Conservation (phyloP, 2,329 filamentous ascomycete genomes). For the Fusarium transvaalense region DNA sequence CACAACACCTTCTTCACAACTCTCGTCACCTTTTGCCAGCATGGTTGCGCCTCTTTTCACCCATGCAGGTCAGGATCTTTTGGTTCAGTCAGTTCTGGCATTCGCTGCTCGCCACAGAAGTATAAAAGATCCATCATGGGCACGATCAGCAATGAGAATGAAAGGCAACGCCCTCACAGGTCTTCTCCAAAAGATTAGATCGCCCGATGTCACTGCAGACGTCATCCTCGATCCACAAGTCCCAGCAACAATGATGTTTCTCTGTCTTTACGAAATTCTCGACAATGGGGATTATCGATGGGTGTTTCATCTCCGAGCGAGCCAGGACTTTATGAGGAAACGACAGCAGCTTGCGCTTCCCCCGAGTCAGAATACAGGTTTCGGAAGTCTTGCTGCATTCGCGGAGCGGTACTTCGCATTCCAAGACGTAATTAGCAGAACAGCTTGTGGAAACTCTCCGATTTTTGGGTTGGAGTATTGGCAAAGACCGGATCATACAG, state of each 20-base stretch:
- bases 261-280: conserved; percentile 44
- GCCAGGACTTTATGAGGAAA: conserved; percentile 60
- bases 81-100: conserved; percentile 39
- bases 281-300: conserved; percentile 51
- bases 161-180: conserved; percentile 35
- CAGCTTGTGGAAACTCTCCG: conserved; percentile 61
- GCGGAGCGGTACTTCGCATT: conserved; percentile 64
- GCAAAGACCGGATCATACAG: conserved; percentile 45
- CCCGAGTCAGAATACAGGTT: not conserved
- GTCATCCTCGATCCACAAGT: conserved; percentile 40
- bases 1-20: conserved; percentile 37
- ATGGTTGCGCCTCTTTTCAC: conserved; percentile 43
- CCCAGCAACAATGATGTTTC: conserved; percentile 44
- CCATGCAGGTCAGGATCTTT: conserved; percentile 31
- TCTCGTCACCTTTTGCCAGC: conserved; percentile 35
- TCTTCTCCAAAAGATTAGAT: conserved; percentile 18
- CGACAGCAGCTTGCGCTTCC: conserved; percentile 48
- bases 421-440: conserved; percentile 64
- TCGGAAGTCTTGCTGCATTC: conserved; percentile 44
- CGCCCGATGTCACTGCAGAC: conserved; percentile 25
- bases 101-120: conserved; percentile 42
- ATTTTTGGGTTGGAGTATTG: conserved; percentile 63
- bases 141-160: conserved; percentile 32
- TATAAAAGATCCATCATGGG: conserved; percentile 34
- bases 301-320: conserved; percentile 62